Evolutionary conservation across 805 yeast species (phyloP).

Genomic region (Ogataea salicorniae): DNA sequence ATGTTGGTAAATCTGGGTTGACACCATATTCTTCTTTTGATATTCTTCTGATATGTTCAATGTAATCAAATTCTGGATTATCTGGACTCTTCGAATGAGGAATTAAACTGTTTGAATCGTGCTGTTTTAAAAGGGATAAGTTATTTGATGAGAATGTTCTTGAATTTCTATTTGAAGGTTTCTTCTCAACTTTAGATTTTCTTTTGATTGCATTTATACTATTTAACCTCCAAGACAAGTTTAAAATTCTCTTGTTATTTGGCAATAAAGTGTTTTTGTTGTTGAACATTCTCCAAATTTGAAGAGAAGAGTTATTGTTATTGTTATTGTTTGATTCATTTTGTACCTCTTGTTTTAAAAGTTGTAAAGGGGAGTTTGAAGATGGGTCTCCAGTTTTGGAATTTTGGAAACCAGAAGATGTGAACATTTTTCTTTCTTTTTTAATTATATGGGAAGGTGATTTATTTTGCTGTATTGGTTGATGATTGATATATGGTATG

Average conservation of each 20-base stretch:
- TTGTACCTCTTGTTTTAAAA: conserved; percentile 25
- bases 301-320: conserved; percentile 27
- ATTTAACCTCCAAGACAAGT: conserved; percentile 33
- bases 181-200: background rate
- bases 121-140: conserved; percentile 15
- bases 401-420: too few relatives aligned
- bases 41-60: conserved; percentile 33
- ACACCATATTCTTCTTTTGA: conserved; percentile 32
- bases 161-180: background rate
- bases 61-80: conserved; percentile 32
- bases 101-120: conserved; percentile 13
- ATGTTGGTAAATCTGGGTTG: conserved; percentile 17
- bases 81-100: conserved; percentile 16
- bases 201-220: conserved; percentile 26
- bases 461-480: too few relatives aligned
- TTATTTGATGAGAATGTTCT: conserved; percentile 9
- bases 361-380: conserved; percentile 13
- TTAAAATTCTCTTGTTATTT: conserved; percentile 31
- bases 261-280: conserved; percentile 31
- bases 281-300: conserved; percentile 33
- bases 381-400: background rate
- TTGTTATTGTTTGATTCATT: conserved; percentile 23
- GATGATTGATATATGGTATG: too few relatives aligned
- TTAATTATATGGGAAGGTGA: too few relatives aligned
- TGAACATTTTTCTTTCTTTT: too few relatives aligned